These are phyloP conservation scores for Berkeleyomyces rouxiae DNA, from an alignment of 2,329 filamentous ascomycete species.

Conservation along the genomic window DNA sequence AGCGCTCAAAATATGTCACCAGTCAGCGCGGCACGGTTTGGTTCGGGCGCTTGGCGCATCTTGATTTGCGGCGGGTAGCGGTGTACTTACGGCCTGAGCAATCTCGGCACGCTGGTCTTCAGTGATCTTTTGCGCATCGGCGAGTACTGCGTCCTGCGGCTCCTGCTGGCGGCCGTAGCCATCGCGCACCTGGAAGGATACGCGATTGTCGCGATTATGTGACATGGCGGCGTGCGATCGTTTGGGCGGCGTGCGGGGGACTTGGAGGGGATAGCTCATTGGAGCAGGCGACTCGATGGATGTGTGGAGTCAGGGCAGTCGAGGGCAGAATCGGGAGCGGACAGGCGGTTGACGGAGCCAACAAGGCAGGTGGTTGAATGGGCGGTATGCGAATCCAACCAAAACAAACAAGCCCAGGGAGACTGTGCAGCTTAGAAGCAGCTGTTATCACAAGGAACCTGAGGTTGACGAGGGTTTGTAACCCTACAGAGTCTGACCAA, in stretches of 20 bases:
- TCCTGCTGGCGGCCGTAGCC: conserved; percentile 13
- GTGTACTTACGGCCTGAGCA: conserved; percentile 14
- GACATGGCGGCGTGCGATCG: conserved; percentile 9
- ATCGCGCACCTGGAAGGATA: conserved; percentile 13
- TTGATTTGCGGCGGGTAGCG: background rate
- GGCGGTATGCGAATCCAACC: background rate
- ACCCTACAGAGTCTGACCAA: background rate
- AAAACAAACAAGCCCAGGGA: background rate
- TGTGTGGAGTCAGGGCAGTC: background rate
- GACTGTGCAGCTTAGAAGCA: background rate
- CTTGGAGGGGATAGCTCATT: conserved; percentile 13
- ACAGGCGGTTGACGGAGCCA: background rate
- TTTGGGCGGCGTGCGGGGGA: conserved; percentile 12
- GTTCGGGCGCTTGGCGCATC: background rate
- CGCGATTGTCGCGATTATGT: conserved; percentile 12
- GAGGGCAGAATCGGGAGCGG: background rate
- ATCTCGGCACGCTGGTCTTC: conserved; percentile 16
- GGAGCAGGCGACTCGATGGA: background rate
- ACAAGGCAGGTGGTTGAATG: background rate
- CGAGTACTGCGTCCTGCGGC: conserved; percentile 4
- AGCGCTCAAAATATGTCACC: background rate
- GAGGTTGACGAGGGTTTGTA: background rate
- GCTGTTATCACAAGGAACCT: too few relatives aligned
- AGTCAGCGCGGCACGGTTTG: too few relatives aligned
- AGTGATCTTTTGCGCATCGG: conserved; percentile 14